A percentile compares a stretch with the other conserved stretches of the same genome.
Conservation (phyloP, 345 rosid species). For the Pistacia integerrima region DNA sequence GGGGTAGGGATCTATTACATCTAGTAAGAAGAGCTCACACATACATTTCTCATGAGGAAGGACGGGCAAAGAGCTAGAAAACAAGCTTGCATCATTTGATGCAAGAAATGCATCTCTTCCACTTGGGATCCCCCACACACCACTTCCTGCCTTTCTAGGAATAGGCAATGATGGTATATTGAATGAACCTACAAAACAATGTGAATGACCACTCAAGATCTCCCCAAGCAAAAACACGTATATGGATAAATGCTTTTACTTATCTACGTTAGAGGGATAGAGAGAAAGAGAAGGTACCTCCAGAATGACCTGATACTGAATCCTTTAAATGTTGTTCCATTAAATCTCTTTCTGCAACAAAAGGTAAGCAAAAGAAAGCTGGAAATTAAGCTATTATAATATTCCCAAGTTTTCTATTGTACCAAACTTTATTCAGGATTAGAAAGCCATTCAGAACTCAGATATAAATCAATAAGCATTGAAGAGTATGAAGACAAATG, state of each 20-base stretch:
- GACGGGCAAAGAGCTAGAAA: constrained; percentile 85
- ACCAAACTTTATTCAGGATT: constrained; percentile 3
- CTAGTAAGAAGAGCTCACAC: constrained; percentile 25
- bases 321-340: constrained; percentile 54
- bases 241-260: not conserved
- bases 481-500: not conserved
- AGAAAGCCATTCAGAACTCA: not conserved
- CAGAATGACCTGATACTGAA: constrained; percentile 26
- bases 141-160: constrained; percentile 36
- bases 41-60: constrained; percentile 75
- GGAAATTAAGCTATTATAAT: not conserved
- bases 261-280: constrained; percentile 1
- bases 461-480: not conserved
- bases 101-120: constrained; percentile 40
- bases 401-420: not conserved
- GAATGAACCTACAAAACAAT: constrained; percentile 38
- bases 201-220: not conserved
- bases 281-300: constrained; percentile 32
- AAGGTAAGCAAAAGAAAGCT: constrained; percentile 3
- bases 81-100: constrained; percentile 68
- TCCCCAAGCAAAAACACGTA: not conserved
- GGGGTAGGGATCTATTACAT: not conserved
- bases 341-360: constrained; percentile 28
- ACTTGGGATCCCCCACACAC: constrained; percentile 54
- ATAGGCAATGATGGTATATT: constrained; percentile 33